These are phyloP conservation scores for Physcomitrium patens DNA, from an alignment of 225 moss, liverwort and hornwort species.

Conservation along the genomic window DNA sequence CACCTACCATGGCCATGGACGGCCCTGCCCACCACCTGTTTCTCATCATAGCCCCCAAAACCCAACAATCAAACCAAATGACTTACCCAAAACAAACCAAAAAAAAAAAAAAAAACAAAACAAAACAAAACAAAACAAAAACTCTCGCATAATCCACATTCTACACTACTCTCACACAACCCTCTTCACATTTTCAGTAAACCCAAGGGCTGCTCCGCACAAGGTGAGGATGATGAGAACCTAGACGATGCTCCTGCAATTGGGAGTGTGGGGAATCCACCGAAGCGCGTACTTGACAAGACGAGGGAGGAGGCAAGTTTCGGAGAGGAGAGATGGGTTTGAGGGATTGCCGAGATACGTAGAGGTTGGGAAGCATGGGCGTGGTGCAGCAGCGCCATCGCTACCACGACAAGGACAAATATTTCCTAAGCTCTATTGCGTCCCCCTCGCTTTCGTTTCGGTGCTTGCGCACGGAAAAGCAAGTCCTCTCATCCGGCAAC, in stretches of 20 bases:
- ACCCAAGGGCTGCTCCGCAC: no score
- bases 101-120: no score
- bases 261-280: conserved; percentile 1
- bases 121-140: neutral
- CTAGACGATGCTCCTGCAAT: conserved; percentile 14
- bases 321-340: neutral
- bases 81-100: neutral
- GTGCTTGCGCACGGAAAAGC: no score
- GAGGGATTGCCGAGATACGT: neutral
- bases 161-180: no score
- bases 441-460: no score
- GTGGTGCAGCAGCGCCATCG: conserved; percentile 32
- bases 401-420: neutral
- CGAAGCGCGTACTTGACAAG: neutral
- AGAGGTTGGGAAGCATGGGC: neutral
- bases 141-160: no score
- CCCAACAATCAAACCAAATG: neutral
- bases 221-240: neutral
- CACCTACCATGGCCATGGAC: conserved; percentile 34
- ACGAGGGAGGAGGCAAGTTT: neutral
- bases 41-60: neutral
- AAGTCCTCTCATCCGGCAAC: no score
- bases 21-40: conserved; percentile 35
- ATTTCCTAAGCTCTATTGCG: no score
- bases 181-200: no score